phyloP scores from a whole-genome alignment of 345 rosid species.

The Camelina sativa region DNA sequence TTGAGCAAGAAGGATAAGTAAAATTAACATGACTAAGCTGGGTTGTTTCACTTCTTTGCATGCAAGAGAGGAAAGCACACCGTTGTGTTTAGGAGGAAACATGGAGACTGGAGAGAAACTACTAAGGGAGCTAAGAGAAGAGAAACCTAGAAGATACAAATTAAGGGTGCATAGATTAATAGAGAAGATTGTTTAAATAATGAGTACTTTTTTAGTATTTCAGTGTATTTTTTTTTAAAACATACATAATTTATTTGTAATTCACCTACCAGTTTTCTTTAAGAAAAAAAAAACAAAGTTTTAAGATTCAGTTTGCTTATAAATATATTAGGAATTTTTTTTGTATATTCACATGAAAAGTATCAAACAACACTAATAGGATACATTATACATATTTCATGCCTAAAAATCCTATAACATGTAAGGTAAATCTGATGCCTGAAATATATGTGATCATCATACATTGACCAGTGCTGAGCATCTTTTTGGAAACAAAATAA shows the following conservation, averaged over 20 bases:
- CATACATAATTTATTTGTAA: neutral
- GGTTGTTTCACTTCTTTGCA: no score
- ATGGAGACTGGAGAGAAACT: slow-evolving; percentile 3
- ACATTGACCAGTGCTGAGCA: slow-evolving; percentile 1
- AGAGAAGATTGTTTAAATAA: neutral
- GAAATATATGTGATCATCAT: neutral
- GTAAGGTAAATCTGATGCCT: neutral
- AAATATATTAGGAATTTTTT: no score
- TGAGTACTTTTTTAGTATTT: no score
- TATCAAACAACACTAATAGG: neutral
- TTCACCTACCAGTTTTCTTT: no score
- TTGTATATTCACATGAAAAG: neutral
- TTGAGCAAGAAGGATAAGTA: neutral
- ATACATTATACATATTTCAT: neutral
- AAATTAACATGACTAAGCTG: neutral
- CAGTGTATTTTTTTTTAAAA: neutral
- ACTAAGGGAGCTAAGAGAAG: neutral
- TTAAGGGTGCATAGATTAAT: neutral
- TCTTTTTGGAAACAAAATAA: slow-evolving; percentile 1
- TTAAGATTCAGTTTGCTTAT: no score
- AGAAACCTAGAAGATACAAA: neutral
- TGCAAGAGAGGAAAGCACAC: neutral
- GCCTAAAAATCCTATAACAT: neutral
- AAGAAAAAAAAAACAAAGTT: no score
- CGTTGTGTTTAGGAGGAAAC: neutral